Percentiles rank a stretch among this genome's conserved stretches.
Conservation (phyloP, 495 filamentous ascomycete genomes). For the Hypomontagnella monticulosa region DNA sequence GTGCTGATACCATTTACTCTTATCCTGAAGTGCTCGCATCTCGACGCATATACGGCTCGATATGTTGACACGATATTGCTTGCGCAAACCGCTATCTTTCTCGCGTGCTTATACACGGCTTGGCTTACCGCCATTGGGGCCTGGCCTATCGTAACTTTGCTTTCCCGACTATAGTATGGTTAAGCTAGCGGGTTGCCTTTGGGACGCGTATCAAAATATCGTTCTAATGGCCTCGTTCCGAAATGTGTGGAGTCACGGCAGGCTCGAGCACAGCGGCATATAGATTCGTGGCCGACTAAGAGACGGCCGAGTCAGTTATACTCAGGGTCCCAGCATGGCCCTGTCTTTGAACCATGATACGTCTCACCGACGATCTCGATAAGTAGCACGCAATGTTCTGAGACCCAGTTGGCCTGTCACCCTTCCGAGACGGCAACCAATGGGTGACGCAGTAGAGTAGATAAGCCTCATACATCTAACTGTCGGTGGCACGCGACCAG, state of each 20-base stretch:
- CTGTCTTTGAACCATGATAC: background rate
- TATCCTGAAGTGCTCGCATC: too few species aligned
- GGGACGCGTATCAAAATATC: background rate
- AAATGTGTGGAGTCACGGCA: background rate
- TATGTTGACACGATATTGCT: too few species aligned
- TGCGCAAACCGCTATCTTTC: too few species aligned
- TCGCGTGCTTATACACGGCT: too few species aligned
- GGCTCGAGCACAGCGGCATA: background rate
- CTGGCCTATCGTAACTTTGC: too few species aligned
- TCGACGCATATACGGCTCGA: too few species aligned
- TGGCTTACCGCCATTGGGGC: too few species aligned
- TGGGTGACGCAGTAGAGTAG: conserved; percentile 5
- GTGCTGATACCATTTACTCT: too few species aligned
- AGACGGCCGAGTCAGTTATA: background rate
- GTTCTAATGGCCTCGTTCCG: background rate
- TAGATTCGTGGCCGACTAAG: conserved; percentile 2
- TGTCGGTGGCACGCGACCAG: conserved; percentile 17
- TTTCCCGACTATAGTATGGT: too few species aligned
- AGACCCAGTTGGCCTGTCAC: conserved; percentile 1
- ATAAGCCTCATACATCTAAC: conserved; percentile 1
- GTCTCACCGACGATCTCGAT: conserved; percentile 1
- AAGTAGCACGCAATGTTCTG: background rate
- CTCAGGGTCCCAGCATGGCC: background rate
- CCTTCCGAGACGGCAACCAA: conserved; percentile 1
- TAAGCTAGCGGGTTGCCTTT: background rate